Percentiles rank a stretch among this genome's conserved stretches.
phyloP scores from a whole-genome alignment of 805 yeast species.

The Myxozyma udenii region DNA sequence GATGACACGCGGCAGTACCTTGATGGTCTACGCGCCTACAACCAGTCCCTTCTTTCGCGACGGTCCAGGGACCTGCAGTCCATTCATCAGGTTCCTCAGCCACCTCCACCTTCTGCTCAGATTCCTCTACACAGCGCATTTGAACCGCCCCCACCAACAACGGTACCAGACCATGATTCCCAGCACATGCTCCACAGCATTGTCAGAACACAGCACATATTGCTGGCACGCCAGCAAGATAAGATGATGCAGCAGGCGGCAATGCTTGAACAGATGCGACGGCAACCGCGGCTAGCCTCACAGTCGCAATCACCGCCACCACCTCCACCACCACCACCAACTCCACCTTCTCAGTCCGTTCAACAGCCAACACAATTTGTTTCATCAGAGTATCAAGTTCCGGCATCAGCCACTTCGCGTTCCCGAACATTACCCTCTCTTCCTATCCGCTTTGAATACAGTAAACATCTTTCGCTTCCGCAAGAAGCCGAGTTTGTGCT shows the following conservation, averaged over 20 bases:
- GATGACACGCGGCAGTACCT: conserved; percentile 15
- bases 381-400: no score
- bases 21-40: conserved; percentile 9
- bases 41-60: conserved; percentile 72
- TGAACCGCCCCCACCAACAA: not conserved
- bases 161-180: conserved; percentile 1
- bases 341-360: not conserved
- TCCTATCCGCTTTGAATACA: not conserved
- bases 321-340: not conserved
- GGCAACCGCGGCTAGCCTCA: no score
- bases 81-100: conserved; percentile 43
- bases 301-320: not conserved
- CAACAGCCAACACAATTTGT: no score
- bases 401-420: no score
- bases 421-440: no score
- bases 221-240: conserved; percentile 16
- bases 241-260: conserved; percentile 17
- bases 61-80: conserved; percentile 83
- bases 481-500: not conserved
- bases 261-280: conserved; percentile 14
- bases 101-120: conserved; percentile 20
- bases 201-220: conserved; percentile 5
- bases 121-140: conserved; percentile 5
- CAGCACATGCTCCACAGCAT: conserved; percentile 8
- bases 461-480: not conserved